These are phyloP conservation scores for Pleurotus djamor DNA, from an alignment of 768 basidiomycete genomes.

Conservation along the genomic window DNA sequence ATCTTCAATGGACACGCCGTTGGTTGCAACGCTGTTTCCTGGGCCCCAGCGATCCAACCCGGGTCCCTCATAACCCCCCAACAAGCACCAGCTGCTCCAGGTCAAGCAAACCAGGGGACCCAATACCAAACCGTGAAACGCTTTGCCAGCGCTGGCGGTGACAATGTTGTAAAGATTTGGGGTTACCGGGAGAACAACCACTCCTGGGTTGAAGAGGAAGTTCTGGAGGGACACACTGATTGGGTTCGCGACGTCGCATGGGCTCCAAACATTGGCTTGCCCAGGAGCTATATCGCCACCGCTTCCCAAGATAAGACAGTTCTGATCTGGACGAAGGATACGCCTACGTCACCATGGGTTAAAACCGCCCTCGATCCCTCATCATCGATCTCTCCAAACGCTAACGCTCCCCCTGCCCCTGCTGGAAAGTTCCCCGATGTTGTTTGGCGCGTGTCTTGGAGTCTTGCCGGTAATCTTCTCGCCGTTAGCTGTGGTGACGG, in stretches of 20 bases:
- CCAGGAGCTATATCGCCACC: conserved; percentile 93
- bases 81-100: conserved; percentile 44
- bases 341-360: conserved; percentile 70
- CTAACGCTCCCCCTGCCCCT: conserved; percentile 39
- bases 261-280: conserved; percentile 96
- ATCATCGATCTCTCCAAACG: conserved; percentile 41
- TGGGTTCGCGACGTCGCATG: conserved; percentile 99
- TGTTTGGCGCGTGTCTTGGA: conserved; percentile 99
- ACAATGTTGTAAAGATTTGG: conserved; percentile 96
- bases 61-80: conserved; percentile 81
- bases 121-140: conserved; percentile 72
- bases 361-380: conserved; percentile 80
- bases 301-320: conserved; percentile 91
- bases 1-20: conserved; percentile 96
- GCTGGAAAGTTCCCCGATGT: conserved; percentile 93
- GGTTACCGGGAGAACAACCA: conserved; percentile 83
- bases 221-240: conserved; percentile 89
- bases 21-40: conserved; percentile 95
- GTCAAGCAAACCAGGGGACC: conserved; percentile 32
- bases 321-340: conserved; percentile 88
- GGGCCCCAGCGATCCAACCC: conserved; percentile 90
- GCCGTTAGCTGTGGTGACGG: conserved; percentile 98
- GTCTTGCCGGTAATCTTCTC: conserved; percentile 91
- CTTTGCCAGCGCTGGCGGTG: conserved; percentile 95
- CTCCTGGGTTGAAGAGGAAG: conserved; percentile 90